Evolutionary conservation across 2,329 filamentous ascomycete species (phyloP).

Genomic region (Lachnum nothofagi): DNA sequence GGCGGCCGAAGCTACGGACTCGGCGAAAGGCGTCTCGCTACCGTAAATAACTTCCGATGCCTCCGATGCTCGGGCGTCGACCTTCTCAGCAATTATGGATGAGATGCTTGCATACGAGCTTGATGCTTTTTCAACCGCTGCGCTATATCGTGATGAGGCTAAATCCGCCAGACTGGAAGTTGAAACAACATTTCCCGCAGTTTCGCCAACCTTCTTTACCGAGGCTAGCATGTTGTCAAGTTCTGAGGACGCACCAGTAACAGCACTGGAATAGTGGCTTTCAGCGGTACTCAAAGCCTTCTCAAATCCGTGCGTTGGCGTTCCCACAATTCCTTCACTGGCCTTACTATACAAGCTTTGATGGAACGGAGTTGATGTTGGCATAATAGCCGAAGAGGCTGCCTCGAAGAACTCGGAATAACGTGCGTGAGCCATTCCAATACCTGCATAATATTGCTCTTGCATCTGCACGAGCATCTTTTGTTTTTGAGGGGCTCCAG

Average conservation of each 20-base stretch:
- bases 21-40: constrained; percentile 46
- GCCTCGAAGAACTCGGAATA: constrained; percentile 71
- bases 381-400: constrained; percentile 64
- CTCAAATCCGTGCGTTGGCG: constrained; percentile 21
- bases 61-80: constrained; percentile 36
- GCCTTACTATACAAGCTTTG: constrained; percentile 30
- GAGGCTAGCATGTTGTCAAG: constrained; percentile 38
- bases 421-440: constrained; percentile 72
- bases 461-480: constrained; percentile 58
- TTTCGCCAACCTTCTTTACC: constrained; percentile 35
- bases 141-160: constrained; percentile 41
- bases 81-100: constrained; percentile 44
- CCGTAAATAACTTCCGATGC: constrained; percentile 27
- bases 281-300: constrained; percentile 22
- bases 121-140: constrained; percentile 41
- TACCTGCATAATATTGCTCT: constrained; percentile 68
- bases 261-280: constrained; percentile 27
- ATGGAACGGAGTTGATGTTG: constrained; percentile 50
- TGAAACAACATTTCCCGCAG: constrained; percentile 33
- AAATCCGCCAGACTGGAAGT: constrained; percentile 37
- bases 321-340: constrained; percentile 22
- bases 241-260: constrained; percentile 37
- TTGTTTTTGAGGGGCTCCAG: constrained; percentile 45
- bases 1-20: constrained; percentile 46
- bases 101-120: constrained; percentile 49